Conservation (phyloP, 805 yeast genomes). For the Saccharomycopsis sp. region DNA sequence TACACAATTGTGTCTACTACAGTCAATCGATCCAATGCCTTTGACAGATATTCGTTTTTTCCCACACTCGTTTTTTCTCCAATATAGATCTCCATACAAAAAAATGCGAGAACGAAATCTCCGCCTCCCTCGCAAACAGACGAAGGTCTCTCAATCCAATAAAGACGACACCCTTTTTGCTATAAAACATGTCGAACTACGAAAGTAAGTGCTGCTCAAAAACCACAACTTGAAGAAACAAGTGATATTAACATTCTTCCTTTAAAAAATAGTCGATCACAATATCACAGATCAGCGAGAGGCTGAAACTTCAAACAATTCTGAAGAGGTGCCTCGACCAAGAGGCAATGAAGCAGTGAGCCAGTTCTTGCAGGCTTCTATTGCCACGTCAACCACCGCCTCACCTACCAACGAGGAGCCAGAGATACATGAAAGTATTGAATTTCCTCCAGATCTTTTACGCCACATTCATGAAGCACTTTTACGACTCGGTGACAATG, state of each 20-base stretch:
- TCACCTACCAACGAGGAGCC: neutral
- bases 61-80: no score
- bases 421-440: neutral
- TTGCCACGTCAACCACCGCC: neutral
- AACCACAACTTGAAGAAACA: no score
- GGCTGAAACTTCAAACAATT: neutral
- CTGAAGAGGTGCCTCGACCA: neutral
- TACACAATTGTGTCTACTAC: no score
- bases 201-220: neutral
- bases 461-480: constrained; percentile 1
- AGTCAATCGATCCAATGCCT: no score
- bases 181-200: neutral
- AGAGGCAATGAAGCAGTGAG: neutral
- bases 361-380: neutral
- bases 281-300: neutral
- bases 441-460: constrained; percentile 1
- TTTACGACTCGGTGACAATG: neutral
- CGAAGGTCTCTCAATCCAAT: neutral
- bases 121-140: no score
- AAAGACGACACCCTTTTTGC: neutral
- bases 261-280: neutral
- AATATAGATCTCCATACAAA: no score
- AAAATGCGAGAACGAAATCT: no score
- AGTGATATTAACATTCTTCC: no score
- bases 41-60: no score